phyloP scores from a whole-genome alignment of 805 yeast species.

The Candida andamanensis region DNA sequence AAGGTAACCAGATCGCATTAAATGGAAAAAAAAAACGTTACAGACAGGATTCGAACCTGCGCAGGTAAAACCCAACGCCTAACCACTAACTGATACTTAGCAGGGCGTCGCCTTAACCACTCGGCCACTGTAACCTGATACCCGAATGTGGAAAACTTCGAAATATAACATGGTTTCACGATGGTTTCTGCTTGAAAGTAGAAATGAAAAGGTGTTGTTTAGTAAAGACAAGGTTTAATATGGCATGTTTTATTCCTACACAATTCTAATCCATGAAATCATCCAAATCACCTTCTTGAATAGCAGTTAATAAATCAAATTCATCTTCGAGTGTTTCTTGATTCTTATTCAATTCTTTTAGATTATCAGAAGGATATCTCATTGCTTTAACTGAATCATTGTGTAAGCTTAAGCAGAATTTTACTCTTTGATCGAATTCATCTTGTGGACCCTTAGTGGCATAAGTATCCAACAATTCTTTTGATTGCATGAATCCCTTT shows the following conservation, averaged over 20 bases:
- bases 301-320: slow-evolving; percentile 40
- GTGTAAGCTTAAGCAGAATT: slow-evolving; percentile 83
- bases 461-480: slow-evolving; percentile 80
- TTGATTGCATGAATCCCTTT: slow-evolving; percentile 85
- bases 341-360: slow-evolving; percentile 20
- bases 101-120: slow-evolving; percentile 94
- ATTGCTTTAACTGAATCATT: slow-evolving; percentile 90
- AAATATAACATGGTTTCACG: no score
- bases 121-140: slow-evolving; percentile 73
- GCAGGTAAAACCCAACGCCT: slow-evolving; percentile 51
- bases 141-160: no score
- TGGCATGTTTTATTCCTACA: no score
- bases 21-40: slow-evolving; percentile 63
- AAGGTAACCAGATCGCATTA: background rate
- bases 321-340: slow-evolving; percentile 36
- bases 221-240: no score
- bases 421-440: slow-evolving; percentile 88
- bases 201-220: no score
- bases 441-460: slow-evolving; percentile 82
- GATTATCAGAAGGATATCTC: slow-evolving; percentile 67
- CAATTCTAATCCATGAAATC: slow-evolving; percentile 45
- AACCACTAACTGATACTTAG: slow-evolving; percentile 38
- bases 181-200: no score
- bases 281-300: slow-evolving; percentile 53
- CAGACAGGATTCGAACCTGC: slow-evolving; percentile 99